Conservation (phyloP, 495 filamentous ascomycete genomes). For the Tuber brumale region DNA sequence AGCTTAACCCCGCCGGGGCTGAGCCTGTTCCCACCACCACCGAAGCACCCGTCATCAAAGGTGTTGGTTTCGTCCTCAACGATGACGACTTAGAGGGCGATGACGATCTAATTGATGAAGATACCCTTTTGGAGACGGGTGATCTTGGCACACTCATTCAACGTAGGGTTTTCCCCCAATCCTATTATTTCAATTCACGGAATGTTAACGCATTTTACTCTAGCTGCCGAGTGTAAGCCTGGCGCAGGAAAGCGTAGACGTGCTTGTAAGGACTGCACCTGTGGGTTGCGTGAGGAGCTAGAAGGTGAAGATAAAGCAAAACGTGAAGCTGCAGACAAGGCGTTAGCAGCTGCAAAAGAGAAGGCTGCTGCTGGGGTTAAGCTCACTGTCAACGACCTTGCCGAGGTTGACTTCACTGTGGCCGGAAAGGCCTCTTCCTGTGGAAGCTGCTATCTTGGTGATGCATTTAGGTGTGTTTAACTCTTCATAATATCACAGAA, state of each 20-base stretch:
- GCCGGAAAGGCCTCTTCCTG: constrained; percentile 90
- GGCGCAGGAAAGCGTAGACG: constrained; percentile 76
- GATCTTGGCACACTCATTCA: constrained; percentile 67
- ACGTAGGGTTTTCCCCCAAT: constrained; percentile 53
- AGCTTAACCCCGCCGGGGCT: constrained; percentile 16
- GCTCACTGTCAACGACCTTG: constrained; percentile 68
- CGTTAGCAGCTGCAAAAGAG: constrained; percentile 52
- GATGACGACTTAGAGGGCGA: constrained; percentile 64
- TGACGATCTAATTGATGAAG: constrained; percentile 85
- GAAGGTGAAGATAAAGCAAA: constrained; percentile 73
- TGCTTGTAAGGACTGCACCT: constrained; percentile 97
- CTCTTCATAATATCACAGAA: constrained; percentile 18
- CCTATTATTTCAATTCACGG: not conserved
- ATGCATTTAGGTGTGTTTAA: constrained; percentile 66
- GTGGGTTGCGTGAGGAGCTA: constrained; percentile 71
- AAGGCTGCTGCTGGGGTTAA: constrained; percentile 55
- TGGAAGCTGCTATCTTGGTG: constrained; percentile 85
- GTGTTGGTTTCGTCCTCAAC: constrained; percentile 68
- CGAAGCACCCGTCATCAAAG: constrained; percentile 46
- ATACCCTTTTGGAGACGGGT: constrained; percentile 73
- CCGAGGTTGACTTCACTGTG: constrained; percentile 90
- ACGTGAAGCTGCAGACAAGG: constrained; percentile 55
- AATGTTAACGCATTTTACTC: constrained; percentile 5
- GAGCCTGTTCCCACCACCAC: constrained; percentile 18
- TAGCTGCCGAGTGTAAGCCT: constrained; percentile 77